Evolutionary conservation across 2,329 filamentous ascomycete genomes (phyloP).

Genomic region (Gnomoniopsis smithogilvyi): DNA sequence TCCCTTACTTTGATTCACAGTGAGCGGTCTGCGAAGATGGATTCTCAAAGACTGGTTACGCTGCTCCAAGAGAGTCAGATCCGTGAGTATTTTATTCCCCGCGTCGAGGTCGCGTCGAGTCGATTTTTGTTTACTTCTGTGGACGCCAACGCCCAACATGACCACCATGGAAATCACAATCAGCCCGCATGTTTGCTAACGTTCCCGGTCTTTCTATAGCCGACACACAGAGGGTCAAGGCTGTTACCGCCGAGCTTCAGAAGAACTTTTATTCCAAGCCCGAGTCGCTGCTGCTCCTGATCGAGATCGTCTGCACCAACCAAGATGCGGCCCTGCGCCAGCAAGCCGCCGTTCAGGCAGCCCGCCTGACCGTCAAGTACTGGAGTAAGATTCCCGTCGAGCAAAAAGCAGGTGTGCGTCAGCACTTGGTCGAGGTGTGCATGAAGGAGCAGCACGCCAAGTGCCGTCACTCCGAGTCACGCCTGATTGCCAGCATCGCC

Average conservation of each 20-base stretch:
- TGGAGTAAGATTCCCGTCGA: conserved; percentile 72
- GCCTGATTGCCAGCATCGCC: conserved; percentile 83
- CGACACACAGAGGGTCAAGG: conserved; percentile 85
- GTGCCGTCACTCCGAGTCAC: conserved; percentile 81
- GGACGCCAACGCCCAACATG: neutral
- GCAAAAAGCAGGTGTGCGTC: conserved; percentile 77
- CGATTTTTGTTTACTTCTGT: neutral
- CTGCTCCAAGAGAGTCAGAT: conserved; percentile 85
- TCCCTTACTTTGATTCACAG: conserved; percentile 9
- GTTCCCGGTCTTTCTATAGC: conserved; percentile 48
- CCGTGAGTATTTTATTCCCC: conserved; percentile 59
- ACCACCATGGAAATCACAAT: neutral
- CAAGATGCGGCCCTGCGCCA: conserved; percentile 72
- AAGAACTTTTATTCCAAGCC: conserved; percentile 90
- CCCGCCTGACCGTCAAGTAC: conserved; percentile 79
- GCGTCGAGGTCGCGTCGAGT: neutral
- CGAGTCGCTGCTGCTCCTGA: conserved; percentile 77
- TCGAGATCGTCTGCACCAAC: conserved; percentile 85
- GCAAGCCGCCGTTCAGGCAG: conserved; percentile 85
- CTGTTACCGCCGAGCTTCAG: conserved; percentile 83
- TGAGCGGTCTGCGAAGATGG: conserved; percentile 48
- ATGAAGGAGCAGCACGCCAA: conserved; percentile 74
- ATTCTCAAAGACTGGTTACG: conserved; percentile 79
- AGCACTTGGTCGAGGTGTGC: conserved; percentile 79
- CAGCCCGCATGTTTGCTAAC: conserved; percentile 29